phyloP scores from a whole-genome alignment of 129 eudicot genomes.

The Rutidosis leptorrhynchoides region DNA sequence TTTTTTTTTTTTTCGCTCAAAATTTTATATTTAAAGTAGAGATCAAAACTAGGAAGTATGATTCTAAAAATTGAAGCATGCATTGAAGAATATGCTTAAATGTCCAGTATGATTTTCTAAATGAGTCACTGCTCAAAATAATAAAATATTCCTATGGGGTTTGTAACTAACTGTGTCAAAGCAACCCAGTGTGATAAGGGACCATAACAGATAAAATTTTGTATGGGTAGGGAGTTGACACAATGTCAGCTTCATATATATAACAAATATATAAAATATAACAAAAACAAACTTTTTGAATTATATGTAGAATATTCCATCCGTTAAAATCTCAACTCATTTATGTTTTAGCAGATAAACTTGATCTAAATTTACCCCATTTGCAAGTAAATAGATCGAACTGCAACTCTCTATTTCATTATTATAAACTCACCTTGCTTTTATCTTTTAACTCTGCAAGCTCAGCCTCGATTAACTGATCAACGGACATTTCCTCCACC shows the following conservation, averaged over 20 bases:
- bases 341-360: neutral
- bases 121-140: neutral
- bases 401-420: neutral
- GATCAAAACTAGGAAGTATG: neutral
- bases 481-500: constrained; percentile 60
- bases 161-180: neutral
- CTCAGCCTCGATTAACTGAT: constrained; percentile 82
- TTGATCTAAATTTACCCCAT: neutral
- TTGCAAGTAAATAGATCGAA: neutral
- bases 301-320: neutral
- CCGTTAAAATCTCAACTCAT: neutral
- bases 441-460: constrained; percentile 81
- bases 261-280: too few species aligned
- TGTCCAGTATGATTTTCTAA: neutral
- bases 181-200: neutral
- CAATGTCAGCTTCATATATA: too few species aligned
- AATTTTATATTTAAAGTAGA: neutral
- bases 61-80: neutral
- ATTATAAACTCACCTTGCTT: constrained; percentile 59
- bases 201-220: too few species aligned
- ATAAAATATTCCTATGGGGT: neutral
- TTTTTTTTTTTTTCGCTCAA: neutral
- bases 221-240: too few species aligned
- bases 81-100: neutral
- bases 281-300: neutral